Percentiles rank a stretch among this genome's conserved stretches.
These are phyloP conservation scores for Arabidopsis suecica DNA, from an alignment of 345 rosid species.

Conservation along the genomic window DNA sequence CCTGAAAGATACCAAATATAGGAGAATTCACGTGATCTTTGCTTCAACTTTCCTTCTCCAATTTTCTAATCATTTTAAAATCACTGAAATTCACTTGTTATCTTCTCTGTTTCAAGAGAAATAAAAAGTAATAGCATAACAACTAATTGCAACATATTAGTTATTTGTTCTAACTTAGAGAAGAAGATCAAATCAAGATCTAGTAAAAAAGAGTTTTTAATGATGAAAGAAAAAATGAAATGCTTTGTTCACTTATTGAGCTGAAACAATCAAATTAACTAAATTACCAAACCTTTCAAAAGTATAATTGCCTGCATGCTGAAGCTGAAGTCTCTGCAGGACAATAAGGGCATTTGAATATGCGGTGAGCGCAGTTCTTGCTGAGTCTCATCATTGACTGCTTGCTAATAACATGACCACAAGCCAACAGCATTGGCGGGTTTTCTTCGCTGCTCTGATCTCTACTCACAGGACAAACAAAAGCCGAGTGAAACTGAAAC, in stretches of 20 bases:
- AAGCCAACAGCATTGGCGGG: conserved; percentile 77
- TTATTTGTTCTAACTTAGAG: background rate
- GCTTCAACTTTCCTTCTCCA: background rate
- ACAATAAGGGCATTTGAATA: conserved; percentile 72
- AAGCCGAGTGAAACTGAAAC: conserved; percentile 69
- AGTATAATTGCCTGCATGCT: conserved; percentile 55
- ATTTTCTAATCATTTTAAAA: no score
- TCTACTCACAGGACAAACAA: conserved; percentile 75
- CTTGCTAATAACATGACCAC: conserved; percentile 73
- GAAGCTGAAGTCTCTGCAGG: conserved; percentile 53
- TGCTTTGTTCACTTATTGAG: conserved; percentile 17
- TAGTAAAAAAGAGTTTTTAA: background rate
- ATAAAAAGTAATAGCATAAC: background rate
- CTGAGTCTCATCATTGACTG: conserved; percentile 62
- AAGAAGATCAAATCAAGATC: background rate
- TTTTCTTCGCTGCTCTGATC: conserved; percentile 68
- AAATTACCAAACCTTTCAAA: conserved; percentile 39
- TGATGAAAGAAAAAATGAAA: background rate
- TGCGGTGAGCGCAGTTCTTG: conserved; percentile 48
- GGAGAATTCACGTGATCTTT: conserved; percentile 30
- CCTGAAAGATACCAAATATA: conserved; percentile 21
- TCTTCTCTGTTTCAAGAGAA: background rate
- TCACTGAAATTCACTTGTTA: background rate
- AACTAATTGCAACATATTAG: conserved; percentile 1
- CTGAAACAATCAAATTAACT: conserved; percentile 4